These are phyloP conservation scores for Globisporangium sylvaticum DNA, from an alignment of 352 stramenopile genomes.

Conservation along the genomic window DNA sequence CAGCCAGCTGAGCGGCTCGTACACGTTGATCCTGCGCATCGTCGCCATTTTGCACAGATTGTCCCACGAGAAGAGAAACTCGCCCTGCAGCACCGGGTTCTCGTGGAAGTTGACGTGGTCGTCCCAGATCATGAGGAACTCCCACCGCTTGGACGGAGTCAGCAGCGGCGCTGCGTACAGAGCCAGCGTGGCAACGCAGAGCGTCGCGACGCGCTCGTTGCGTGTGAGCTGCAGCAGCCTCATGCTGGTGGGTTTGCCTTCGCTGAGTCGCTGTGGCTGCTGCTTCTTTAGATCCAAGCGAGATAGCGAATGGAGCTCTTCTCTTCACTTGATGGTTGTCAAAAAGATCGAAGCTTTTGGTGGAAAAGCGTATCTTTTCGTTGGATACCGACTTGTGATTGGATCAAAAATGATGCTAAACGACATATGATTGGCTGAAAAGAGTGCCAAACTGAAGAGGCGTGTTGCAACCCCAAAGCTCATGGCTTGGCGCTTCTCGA, in stretches of 20 bases:
- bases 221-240: not conserved
- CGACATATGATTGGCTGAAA: not conserved
- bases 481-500: no score
- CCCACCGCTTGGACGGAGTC: not conserved
- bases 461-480: no score
- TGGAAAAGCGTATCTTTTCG: not conserved
- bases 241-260: not conserved
- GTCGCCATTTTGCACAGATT: conserved; percentile 48
- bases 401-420: not conserved
- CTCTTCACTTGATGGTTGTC: not conserved
- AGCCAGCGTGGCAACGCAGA: not conserved
- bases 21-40: conserved; percentile 62
- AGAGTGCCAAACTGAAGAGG: no score
- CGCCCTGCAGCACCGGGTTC: not conserved
- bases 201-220: not conserved
- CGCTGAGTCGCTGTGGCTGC: not conserved
- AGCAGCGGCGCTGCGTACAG: not conserved
- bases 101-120: not conserved
- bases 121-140: not conserved
- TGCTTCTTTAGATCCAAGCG: not conserved
- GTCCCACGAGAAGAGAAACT: conserved; percentile 17
- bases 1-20: conserved; percentile 64
- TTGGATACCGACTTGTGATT: not conserved
- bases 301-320: not conserved
- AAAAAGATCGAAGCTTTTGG: not conserved